These are phyloP conservation scores for Rhynchosporium agropyri DNA, from an alignment of 2,329 filamentous ascomycete species.

Conservation along the genomic window DNA sequence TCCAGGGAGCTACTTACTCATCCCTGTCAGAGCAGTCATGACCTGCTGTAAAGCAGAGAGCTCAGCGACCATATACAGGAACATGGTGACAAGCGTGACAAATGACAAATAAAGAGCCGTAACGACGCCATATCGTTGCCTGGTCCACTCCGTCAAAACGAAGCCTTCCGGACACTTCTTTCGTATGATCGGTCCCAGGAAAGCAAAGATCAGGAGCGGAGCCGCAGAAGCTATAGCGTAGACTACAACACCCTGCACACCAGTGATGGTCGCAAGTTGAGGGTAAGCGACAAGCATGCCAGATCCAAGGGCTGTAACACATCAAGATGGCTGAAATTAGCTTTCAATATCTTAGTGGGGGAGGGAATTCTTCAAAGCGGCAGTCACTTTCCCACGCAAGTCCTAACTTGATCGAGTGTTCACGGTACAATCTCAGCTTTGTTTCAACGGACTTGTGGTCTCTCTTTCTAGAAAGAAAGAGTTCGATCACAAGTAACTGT, in stretches of 20 bases:
- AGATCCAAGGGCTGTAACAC: constrained; percentile 71
- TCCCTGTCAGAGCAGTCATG: constrained; percentile 70
- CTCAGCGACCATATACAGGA: constrained; percentile 86
- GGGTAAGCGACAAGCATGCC: constrained; percentile 84
- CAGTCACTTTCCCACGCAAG: constrained; percentile 98
- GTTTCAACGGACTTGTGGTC: constrained; percentile 43
- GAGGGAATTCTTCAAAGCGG: constrained; percentile 64
- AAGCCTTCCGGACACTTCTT: constrained; percentile 82
- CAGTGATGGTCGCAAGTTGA: constrained; percentile 75
- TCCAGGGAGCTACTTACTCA: constrained; percentile 44
- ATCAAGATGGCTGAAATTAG: constrained; percentile 47
- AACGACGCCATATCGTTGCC: constrained; percentile 72
- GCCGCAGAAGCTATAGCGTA: constrained; percentile 74
- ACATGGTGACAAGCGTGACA: constrained; percentile 78
- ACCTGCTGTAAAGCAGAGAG: constrained; percentile 81
- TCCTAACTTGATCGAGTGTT: constrained; percentile 98
- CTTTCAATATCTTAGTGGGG: constrained; percentile 40
- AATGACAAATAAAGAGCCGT: constrained; percentile 75
- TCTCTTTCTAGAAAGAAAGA: constrained; percentile 37
- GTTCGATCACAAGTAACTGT: constrained; percentile 55
- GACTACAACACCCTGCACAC: constrained; percentile 76
- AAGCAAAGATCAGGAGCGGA: constrained; percentile 74
- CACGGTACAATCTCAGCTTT: constrained; percentile 96
- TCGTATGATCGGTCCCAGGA: constrained; percentile 75
- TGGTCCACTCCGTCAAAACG: constrained; percentile 81